Evolutionary conservation across 306 rosid genomes (phyloP).

Genomic region (Canavalia ensiformis): DNA sequence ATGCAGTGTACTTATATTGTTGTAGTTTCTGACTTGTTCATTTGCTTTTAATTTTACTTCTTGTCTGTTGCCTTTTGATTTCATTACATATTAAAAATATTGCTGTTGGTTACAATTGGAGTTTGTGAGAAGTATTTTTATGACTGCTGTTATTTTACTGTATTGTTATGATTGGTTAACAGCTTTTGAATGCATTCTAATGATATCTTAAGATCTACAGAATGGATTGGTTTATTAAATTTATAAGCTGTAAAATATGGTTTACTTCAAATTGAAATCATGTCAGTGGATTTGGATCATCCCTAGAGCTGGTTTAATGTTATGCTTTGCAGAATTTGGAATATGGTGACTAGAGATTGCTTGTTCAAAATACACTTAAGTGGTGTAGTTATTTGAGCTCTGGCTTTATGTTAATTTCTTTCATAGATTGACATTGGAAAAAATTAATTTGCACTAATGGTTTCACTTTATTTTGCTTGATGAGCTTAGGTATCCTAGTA

Average conservation of each 20-base stretch:
- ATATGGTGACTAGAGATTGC: background rate
- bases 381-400: background rate
- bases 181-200: constrained; percentile 3
- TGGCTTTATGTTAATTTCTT: background rate
- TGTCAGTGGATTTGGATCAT: background rate
- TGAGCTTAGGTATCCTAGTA: background rate
- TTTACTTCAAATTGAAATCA: background rate
- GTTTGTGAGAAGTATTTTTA: background rate
- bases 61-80: background rate
- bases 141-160: constrained; percentile 14
- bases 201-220: no score
- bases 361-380: background rate
- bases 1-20: background rate
- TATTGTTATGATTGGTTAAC: background rate
- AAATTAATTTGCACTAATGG: constrained; percentile 9
- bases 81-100: background rate
- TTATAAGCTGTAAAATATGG: background rate
- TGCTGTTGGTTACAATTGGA: background rate
- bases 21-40: background rate
- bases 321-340: constrained; percentile 10
- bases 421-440: background rate
- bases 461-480: background rate
- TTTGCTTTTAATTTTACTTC: background rate
- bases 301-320: background rate
- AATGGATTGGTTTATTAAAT: background rate